Base-by-base conservation (phyloP, 106 monocot species). In the Posidonia australis region DNA sequence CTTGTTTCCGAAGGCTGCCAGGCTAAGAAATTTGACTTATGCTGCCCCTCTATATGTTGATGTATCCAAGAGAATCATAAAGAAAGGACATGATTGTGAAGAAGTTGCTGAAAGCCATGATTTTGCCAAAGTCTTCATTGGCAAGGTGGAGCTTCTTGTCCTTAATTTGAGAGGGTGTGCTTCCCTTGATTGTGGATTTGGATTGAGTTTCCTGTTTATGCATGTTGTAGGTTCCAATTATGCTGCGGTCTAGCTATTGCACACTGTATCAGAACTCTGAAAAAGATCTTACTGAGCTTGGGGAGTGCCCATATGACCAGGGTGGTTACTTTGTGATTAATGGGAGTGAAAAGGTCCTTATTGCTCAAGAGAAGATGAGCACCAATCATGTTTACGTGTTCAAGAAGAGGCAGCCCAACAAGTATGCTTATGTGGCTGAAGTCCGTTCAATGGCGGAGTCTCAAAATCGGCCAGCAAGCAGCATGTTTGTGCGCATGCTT, bases 371-470 rank as follows among this genome's bases (percentile, higher is more conserved):
- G 64, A 98, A 91, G 73, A 91, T 98, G 90, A 91, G 96, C 72
- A 98, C 96, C 23, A 98, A 98, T 71, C 96, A 98, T 79, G 96
- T 98, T 47, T 98, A 98, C 75, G 96, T 98, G 7, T 98, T 98
- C 44, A 98, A 98, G 79, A 98, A 91, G 68, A 87, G 96, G 45
- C 96, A 98, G 67, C 96, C 96, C 1, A 98, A 98, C 67, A 98
- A 98, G 49, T 98, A 46, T 81, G 85, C 96, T 13, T 98, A 90
- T 77, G 90, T 98, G 10, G 96, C 75, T 63, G 96, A 98, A 72
- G 96, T 98, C 19, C 67, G 96, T 52, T 98, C 96, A 17, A 98
- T 91, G 90, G 87, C 90, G 32, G 96, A 98, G 61, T 87, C 82
- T 31, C 96, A 98, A 44, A 98, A 91, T 29, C 84, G 96, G 46